phyloP scores from a whole-genome alignment of 257 asterid genomes.

The Scutellaria galericulata region DNA sequence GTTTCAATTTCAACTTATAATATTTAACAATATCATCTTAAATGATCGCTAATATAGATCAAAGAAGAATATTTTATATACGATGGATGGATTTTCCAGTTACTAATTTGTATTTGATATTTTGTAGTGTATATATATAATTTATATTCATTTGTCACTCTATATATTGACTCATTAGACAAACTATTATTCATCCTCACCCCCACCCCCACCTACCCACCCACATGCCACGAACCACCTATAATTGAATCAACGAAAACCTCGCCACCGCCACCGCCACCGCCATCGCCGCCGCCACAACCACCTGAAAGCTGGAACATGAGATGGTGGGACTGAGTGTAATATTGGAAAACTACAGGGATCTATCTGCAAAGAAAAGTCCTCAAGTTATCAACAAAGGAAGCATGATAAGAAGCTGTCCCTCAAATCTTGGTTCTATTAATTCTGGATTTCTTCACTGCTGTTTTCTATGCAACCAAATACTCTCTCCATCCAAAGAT shows the following conservation, averaged over 20 bases:
- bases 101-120: too few species aligned
- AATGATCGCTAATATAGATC: too few species aligned
- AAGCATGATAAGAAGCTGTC: constrained; percentile 45
- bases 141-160: too few species aligned
- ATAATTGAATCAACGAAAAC: background rate
- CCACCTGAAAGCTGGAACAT: background rate
- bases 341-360: constrained; percentile 53
- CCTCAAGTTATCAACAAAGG: constrained; percentile 60
- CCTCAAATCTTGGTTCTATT: background rate
- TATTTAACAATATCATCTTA: too few species aligned
- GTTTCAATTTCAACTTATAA: too few species aligned
- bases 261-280: background rate
- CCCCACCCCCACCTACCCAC: background rate
- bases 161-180: too few species aligned
- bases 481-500: constrained; percentile 63
- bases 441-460: constrained; percentile 52
- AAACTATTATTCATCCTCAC: too few species aligned
- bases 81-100: too few species aligned
- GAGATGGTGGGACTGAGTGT: constrained; percentile 79
- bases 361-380: constrained; percentile 25
- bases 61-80: too few species aligned
- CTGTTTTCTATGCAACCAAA: constrained; percentile 66
- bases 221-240: background rate
- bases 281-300: background rate
- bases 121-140: too few species aligned